A percentile compares a stretch with the other conserved stretches of the same genome.
phyloP scores from a whole-genome alignment of 352 stramenopile species.

The Halophytophthora polymorphica region DNA sequence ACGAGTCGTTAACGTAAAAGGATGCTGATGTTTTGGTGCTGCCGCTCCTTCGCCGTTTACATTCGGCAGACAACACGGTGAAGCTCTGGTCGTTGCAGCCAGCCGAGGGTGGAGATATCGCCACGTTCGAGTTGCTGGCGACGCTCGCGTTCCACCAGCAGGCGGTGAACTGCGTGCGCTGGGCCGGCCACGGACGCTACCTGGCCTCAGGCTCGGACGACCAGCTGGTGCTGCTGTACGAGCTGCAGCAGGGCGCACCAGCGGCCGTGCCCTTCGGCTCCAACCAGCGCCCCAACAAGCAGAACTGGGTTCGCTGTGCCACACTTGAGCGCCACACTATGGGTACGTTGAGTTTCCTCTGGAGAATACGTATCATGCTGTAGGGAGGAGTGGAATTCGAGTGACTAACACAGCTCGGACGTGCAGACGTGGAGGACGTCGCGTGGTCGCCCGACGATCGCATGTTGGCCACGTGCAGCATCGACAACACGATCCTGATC shows the following conservation, averaged over 20 bases:
- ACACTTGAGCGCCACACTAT: slow-evolving; percentile 85
- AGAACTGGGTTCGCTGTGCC: slow-evolving; percentile 82
- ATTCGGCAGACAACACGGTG: slow-evolving; percentile 52
- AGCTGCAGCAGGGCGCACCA: slow-evolving; percentile 59
- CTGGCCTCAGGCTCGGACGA: slow-evolving; percentile 83
- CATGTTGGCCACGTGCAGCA: slow-evolving; percentile 86
- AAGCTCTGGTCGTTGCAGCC: slow-evolving; percentile 80
- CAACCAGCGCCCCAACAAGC: slow-evolving; percentile 73
- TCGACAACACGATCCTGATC: slow-evolving; percentile 87
- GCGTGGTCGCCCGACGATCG: slow-evolving; percentile 86
- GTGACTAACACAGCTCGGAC: neutral
- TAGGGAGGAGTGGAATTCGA: neutral
- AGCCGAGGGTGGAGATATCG: slow-evolving; percentile 36
- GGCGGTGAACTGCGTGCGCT: slow-evolving; percentile 85
- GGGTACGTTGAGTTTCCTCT: slow-evolving; percentile 27
- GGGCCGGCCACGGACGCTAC: slow-evolving; percentile 73
- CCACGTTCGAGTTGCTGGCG: slow-evolving; percentile 75
- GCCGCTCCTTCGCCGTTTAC: neutral
- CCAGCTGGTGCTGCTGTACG: slow-evolving; percentile 81
- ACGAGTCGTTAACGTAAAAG: neutral
- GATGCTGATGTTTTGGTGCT: neutral
- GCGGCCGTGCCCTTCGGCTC: slow-evolving; percentile 78
- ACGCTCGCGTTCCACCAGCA: slow-evolving; percentile 82
- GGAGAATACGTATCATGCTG: neutral
- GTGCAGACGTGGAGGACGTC: slow-evolving; percentile 77